Base-by-base conservation (phyloP, 257 asterid species). In the Solanum gandarillasii region DNA sequence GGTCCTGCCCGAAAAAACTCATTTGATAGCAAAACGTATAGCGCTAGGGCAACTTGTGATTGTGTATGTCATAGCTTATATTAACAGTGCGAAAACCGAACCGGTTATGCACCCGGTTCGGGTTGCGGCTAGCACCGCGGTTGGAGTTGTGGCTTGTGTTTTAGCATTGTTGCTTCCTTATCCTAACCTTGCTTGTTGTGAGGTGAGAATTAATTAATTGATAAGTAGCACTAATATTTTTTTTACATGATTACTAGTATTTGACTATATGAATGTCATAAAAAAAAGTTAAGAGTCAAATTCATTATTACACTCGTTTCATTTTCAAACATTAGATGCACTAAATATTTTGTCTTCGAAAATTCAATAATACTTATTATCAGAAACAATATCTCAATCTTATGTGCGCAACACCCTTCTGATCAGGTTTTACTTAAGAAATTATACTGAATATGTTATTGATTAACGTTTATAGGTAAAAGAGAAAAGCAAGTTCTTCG, bases 1-100 rank as follows among this genome's bases (percentile, higher is more conserved):
- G 84, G 94, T 91, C 29, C 89, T 96, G 65, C 99, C 96, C 21
- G 94, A 91, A 68, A 91, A 90, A 16, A 95, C 95, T 4, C 98
- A 93, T 86, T 75, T 96, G 90, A 62, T 94, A 48, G 65, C 97
- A 2, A 96, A 95, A 62, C 91, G 99, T 0, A 96, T 96, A 6
- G 98, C 98, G 0, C 94, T 96, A 11, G 99, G 99, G 1, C 98
- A 96, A 93, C 91, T 92, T 85, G 99, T 96, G 6, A 85, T 96
- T 9, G 91, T 93, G 7, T 96, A 96, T 29, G 95, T 92, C 13
- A 62, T 94, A 6, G 98, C 92, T 9, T 94, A 67, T 85, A 90
- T 92, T 21, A 92, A 94, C 7, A 98, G 98, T 11, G 93, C 86
- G 3, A 8, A 48, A 1, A 90, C 94, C 0, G 93, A 94, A 5